A percentile compares a stretch with the other conserved stretches of the same genome.
These are phyloP conservation scores for Macrocystidia cucumis DNA, from an alignment of 1,284 basidiomycete species.

Conservation along the genomic window DNA sequence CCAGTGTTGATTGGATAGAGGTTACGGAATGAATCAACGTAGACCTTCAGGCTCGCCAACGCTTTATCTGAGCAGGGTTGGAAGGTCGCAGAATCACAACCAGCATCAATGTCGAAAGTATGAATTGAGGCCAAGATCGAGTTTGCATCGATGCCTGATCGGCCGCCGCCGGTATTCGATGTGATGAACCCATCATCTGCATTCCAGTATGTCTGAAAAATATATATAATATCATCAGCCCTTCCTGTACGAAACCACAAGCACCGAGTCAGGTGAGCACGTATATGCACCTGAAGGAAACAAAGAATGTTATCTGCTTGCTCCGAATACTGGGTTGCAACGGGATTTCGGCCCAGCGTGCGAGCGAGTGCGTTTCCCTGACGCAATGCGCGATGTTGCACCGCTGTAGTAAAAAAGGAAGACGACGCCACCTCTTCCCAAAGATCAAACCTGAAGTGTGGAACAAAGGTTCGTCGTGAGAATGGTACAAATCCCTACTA, in stretches of 20 bases:
- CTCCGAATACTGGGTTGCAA: conserved; percentile 30
- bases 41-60: conserved; percentile 41
- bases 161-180: conserved; percentile 50
- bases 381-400: conserved; percentile 50
- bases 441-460: conserved; percentile 45
- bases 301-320: conserved; percentile 48
- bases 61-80: conserved; percentile 57
- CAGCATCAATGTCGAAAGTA: conserved; percentile 43
- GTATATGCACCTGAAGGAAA: conserved; percentile 42
- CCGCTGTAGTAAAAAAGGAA: conserved; percentile 56
- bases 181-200: conserved; percentile 38
- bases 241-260: neutral
- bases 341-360: conserved; percentile 30
- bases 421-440: conserved; percentile 59
- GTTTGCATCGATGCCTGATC: conserved; percentile 57
- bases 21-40: conserved; percentile 44
- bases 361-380: conserved; percentile 47
- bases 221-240: no score
- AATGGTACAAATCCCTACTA: neutral
- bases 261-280: conserved; percentile 2
- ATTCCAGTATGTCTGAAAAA: conserved; percentile 61
- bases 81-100: conserved; percentile 48
- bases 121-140: conserved; percentile 53
- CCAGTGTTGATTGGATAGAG: conserved; percentile 43
- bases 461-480: no score